Evolutionary conservation across 1,284 basidiomycete genomes (phyloP).

Genomic region (Microbotryum silenes-acaulis): DNA sequence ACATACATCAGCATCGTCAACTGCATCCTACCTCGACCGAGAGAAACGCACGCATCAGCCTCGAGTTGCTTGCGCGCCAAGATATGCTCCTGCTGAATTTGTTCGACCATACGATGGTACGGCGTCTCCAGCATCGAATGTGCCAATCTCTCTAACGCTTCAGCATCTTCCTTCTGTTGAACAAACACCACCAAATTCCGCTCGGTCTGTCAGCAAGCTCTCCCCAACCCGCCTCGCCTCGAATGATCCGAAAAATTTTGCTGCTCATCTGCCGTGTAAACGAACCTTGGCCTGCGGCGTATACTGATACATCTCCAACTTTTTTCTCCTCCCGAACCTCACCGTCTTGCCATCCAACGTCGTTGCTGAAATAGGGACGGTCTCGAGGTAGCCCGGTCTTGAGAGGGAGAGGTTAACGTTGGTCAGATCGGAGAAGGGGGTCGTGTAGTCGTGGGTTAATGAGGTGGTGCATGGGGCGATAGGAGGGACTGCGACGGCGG

Average conservation of each 20-base stretch:
- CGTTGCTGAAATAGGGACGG: slow-evolving; percentile 27
- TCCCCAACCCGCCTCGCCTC: background rate
- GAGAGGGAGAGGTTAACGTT: slow-evolving; percentile 14
- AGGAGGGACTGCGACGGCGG: background rate
- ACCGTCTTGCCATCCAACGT: slow-evolving; percentile 28
- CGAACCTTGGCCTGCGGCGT: slow-evolving; percentile 4
- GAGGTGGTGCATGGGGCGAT: background rate
- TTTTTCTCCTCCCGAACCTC: slow-evolving; percentile 24
- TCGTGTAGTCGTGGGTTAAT: slow-evolving; percentile 12
- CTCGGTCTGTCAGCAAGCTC: background rate
- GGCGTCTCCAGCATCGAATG: slow-evolving; percentile 28
- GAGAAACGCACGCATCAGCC: slow-evolving; percentile 16
- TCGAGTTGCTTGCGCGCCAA: slow-evolving; percentile 16
- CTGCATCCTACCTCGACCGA: background rate
- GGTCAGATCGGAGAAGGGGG: slow-evolving; percentile 17
- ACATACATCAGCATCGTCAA: background rate
- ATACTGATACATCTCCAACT: slow-evolving; percentile 10
- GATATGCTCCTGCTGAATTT: slow-evolving; percentile 14
- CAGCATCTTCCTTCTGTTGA: slow-evolving; percentile 18
- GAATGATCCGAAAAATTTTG: background rate
- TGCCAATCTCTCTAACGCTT: slow-evolving; percentile 22
- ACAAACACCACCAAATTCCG: background rate
- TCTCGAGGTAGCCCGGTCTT: slow-evolving; percentile 12
- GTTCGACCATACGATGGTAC: slow-evolving; percentile 23
- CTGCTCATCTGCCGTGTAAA: background rate